Conservation (phyloP, 176 grass and related monocot species). For the Raddia guianensis region DNA sequence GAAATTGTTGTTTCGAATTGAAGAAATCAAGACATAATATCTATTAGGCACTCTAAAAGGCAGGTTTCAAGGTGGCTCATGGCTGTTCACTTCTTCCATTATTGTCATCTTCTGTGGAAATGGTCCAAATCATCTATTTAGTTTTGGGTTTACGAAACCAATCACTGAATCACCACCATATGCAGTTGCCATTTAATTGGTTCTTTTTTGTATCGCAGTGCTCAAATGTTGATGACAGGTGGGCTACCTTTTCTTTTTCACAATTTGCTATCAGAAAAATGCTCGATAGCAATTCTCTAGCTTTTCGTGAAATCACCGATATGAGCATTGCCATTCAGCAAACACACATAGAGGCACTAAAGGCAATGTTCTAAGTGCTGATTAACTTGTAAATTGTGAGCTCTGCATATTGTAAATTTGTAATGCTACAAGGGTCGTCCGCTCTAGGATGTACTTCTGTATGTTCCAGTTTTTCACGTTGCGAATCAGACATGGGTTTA, state of each 20-base stretch:
- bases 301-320: neutral
- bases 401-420: neutral
- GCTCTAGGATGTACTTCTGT: neutral
- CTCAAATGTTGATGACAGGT: neutral
- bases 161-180: neutral
- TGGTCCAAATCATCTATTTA: neutral
- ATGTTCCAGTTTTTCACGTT: neutral
- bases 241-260: neutral
- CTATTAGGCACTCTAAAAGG: neutral
- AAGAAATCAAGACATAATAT: neutral
- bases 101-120: neutral
- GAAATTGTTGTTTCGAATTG: neutral
- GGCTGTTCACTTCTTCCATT: neutral
- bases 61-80: neutral
- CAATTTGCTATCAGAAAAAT: conserved; percentile 8
- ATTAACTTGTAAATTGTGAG: neutral
- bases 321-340: conserved; percentile 1
- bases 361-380: neutral
- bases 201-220: conserved; percentile 9
- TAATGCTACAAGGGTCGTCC: neutral
- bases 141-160: neutral
- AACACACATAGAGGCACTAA: neutral
- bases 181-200: neutral
- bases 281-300: neutral
- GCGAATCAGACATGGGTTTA: neutral